Base-by-base conservation (phyloP, 1,139 yeast genomes). In the Lodderomyces margitis region DNA sequence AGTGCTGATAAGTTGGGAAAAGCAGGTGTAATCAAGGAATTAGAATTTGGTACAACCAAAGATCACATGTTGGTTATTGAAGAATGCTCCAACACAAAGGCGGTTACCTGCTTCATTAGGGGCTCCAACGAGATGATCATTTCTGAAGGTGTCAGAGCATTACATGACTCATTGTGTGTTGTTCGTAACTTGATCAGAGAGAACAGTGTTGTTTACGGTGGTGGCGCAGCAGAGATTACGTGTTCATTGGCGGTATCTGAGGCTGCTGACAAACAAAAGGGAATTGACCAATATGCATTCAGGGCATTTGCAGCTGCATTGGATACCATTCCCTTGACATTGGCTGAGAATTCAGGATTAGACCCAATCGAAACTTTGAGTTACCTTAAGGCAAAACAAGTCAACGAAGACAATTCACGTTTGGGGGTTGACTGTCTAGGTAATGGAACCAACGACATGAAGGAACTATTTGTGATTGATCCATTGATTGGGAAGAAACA, bases 51-150 rank as follows among this genome's bases (percentile, higher is more conserved):
- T 56, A 94, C 98, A 23, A 91, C 98, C 3, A 82, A 91, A 60
- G 98, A 92, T 57, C 83, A 95, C 56, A 92, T 92, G 98, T 74
- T 92, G 55, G 94, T 91, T 25, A 82, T 94, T 53, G 98, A 92
- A 67, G 89, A 89, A 50, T 84, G 95, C 57, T 81, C 89, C 34
- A 87, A 87, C 59, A 77, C 94, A 32, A 82, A 85, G 58, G 96
- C 98, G 2, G 98, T 91, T 8, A 91, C 98, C 0, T 87, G 95
- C 55, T 85, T 94, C 59, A 75, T 94, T 39, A 80, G 98, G 62
- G 98, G 98, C 37, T 87, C 96, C 15, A 92, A 91, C 66, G 92
- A 88, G 65, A 94, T 94, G 98, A 89, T 94, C 58, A 91, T 87
- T 23, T 98, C 92, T 54, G 98, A 94, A 69, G 95, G 97, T 43